Conservation (phyloP, 305 asterid species). For the Solanum hybrid region DNA sequence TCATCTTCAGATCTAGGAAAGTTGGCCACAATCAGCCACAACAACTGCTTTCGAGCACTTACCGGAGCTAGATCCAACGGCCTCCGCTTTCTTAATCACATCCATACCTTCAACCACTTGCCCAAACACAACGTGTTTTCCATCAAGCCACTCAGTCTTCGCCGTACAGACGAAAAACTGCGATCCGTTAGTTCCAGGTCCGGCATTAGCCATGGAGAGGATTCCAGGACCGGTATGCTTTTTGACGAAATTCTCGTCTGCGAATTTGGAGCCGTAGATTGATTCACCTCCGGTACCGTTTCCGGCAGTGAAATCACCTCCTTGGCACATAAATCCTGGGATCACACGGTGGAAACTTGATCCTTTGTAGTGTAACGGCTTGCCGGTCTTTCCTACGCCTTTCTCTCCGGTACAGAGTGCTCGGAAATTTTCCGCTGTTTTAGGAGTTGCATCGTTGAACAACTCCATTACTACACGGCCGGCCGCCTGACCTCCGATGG, state of each 20-base stretch:
- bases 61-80: slow-evolving; percentile 54
- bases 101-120: slow-evolving; percentile 50
- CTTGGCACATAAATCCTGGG: slow-evolving; percentile 68
- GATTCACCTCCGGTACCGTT: slow-evolving; percentile 75
- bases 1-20: slow-evolving; percentile 26
- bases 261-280: slow-evolving; percentile 50
- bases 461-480: slow-evolving; percentile 58
- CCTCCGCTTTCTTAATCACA: slow-evolving; percentile 44
- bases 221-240: slow-evolving; percentile 65
- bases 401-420: slow-evolving; percentile 70
- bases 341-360: slow-evolving; percentile 62
- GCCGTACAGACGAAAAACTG: slow-evolving; percentile 61
- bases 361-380: slow-evolving; percentile 67
- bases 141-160: slow-evolving; percentile 64
- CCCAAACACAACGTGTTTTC: slow-evolving; percentile 67
- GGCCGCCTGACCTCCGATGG: slow-evolving; percentile 46
- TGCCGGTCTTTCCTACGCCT: slow-evolving; percentile 42
- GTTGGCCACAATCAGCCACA: slow-evolving; percentile 52
- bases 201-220: slow-evolving; percentile 63
- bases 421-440: slow-evolving; percentile 63
- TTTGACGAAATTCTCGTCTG: slow-evolving; percentile 53
- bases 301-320: slow-evolving; percentile 65
- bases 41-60: slow-evolving; percentile 39
- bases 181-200: slow-evolving; percentile 59
- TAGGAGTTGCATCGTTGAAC: slow-evolving; percentile 41